Evolutionary conservation across 352 stramenopile genomes (phyloP), one percentile per base, ranked within the genome.

Genomic region (Pythium brassicae): DNA sequence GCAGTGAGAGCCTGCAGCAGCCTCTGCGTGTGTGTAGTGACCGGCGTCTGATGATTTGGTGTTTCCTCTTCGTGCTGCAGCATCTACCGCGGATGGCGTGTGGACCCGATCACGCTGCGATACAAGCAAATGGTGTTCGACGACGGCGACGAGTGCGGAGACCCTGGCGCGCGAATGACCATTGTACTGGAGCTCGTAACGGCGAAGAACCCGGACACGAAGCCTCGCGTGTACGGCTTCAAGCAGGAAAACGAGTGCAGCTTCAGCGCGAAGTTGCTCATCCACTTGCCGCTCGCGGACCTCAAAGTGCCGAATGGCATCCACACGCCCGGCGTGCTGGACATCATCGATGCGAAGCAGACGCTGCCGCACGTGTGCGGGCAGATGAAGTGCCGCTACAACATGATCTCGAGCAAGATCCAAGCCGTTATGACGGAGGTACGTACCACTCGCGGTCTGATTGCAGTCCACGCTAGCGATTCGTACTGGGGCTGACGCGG

Each of bases 101-200:
- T 93, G 32, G 83, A 93, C 63, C 83, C 83, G 15, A 86, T 91
- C 51, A 79, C 75, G 20, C 65, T 86, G 35, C 69, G 77, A 32
- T 93, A 89, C 74, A 93, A 93, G 55, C 70, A 88, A 25, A 84
- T 87, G 60, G 55, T 84, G 15, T 93, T 88, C 57, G 77, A 89
- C 51, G 83, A 93, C 35, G 83, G 83, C 23, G 81, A 89, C 59
- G 35, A 75, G 19, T 93, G 83, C 45, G 71, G 67, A 53, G 72
- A 78, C 17, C 55, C 65, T 42, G 60, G 65, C 20, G 59, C 78
- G 39, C 69, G 67, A 23, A 79, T 76, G 48, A 72, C 68, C 10
- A 67, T 86, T 29, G 43, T 59, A 25, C 60, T 90, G 3, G 79
- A 92, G 53, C 55, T 92, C 4, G 62, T 89, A 29, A 66, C 69